These are phyloP conservation scores for Botrytis elliptica DNA, from an alignment of 2,329 filamentous ascomycete genomes.

Conservation along the genomic window DNA sequence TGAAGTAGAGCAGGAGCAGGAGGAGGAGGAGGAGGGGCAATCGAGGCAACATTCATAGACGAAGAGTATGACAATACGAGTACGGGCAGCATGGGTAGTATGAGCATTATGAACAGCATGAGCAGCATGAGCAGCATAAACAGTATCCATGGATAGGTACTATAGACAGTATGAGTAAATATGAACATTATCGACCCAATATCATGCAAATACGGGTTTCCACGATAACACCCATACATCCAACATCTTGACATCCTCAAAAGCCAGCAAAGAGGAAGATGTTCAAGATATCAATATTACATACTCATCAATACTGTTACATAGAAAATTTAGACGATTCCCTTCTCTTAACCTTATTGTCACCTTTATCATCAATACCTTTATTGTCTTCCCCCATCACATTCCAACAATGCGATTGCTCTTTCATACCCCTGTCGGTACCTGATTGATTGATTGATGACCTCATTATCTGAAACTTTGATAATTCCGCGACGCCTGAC, in stretches of 20 bases:
- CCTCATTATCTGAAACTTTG: neutral
- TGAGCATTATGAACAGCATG: neutral
- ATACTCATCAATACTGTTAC: neutral
- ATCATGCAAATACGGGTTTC: neutral
- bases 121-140: neutral
- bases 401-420: neutral
- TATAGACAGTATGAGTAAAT: neutral
- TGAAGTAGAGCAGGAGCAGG: neutral
- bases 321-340: neutral
- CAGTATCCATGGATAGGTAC: too few species aligned
- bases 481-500: neutral
- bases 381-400: neutral
- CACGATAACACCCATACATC: neutral
- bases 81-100: neutral
- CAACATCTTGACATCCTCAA: neutral
- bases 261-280: neutral
- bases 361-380: neutral
- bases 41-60: neutral
- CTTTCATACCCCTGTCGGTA: neutral
- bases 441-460: conserved; percentile 7
- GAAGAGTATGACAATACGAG: neutral
- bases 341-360: neutral
- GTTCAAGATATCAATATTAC: neutral
- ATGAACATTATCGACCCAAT: neutral
- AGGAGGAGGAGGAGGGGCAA: neutral